Evolutionary conservation across 1,284 basidiomycete species (phyloP).

Genomic region (Malassezia sympodialis): DNA sequence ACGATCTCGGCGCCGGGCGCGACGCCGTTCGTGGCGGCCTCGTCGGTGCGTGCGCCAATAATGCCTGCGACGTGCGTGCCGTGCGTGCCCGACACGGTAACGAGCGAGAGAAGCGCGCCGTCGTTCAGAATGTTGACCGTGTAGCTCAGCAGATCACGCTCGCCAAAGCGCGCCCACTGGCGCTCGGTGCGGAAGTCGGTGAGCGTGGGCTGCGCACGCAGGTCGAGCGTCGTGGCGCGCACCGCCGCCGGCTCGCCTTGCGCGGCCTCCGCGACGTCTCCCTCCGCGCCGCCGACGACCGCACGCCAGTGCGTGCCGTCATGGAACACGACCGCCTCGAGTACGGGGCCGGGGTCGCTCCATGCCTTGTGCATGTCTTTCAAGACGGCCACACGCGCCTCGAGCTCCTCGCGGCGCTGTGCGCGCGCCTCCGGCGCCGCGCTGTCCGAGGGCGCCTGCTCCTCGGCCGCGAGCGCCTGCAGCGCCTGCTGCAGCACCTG

Average conservation of each 20-base stretch:
- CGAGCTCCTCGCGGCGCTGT: constrained; percentile 36
- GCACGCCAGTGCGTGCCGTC: constrained; percentile 47
- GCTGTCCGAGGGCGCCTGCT: constrained; percentile 15
- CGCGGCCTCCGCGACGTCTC: constrained; percentile 33
- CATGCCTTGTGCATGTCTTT: constrained; percentile 39
- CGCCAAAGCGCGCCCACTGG: constrained; percentile 44
- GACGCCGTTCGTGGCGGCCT: constrained; percentile 43
- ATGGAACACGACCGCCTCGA: constrained; percentile 47
- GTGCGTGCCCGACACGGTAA: constrained; percentile 44
- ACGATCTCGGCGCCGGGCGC: constrained; percentile 47
- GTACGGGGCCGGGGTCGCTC: constrained; percentile 43
- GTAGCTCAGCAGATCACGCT: constrained; percentile 46
- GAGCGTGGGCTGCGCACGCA: constrained; percentile 29
- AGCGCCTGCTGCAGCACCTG: constrained; percentile 36
- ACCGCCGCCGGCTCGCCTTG: constrained; percentile 28
- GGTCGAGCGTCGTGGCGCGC: constrained; percentile 28
- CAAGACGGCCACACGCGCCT: constrained; percentile 37
- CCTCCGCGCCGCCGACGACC: constrained; percentile 47
- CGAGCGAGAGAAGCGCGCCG: constrained; percentile 36
- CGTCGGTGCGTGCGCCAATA: constrained; percentile 40
- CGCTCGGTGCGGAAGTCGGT: constrained; percentile 45
- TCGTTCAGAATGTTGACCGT: constrained; percentile 44
- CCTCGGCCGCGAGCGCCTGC: constrained; percentile 28
- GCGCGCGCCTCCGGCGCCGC: constrained; percentile 16
- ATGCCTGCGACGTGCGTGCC: constrained; percentile 49